These are phyloP conservation scores for Naganishia cerealis DNA, from an alignment of 1,284 basidiomycete genomes.

Conservation along the genomic window DNA sequence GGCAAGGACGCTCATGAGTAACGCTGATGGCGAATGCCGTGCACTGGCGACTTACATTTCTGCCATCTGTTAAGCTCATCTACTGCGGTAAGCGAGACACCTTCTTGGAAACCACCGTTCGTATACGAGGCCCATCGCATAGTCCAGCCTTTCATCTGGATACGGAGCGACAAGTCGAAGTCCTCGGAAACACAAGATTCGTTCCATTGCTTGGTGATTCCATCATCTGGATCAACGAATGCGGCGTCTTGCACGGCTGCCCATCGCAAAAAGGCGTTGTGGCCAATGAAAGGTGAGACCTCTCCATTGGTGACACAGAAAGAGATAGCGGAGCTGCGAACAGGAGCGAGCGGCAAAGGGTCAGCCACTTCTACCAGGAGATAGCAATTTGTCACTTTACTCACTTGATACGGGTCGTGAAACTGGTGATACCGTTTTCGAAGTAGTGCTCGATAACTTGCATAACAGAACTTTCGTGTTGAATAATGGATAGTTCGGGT, in stretches of 20 bases:
- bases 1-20: slow-evolving; percentile 9
- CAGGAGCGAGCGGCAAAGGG: not conserved
- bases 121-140: slow-evolving; percentile 83
- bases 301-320: slow-evolving; percentile 71
- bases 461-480: slow-evolving; percentile 62
- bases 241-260: slow-evolving; percentile 75
- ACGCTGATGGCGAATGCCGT: slow-evolving; percentile 33
- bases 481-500: slow-evolving; percentile 77
- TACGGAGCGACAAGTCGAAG: slow-evolving; percentile 69
- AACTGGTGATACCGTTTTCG: slow-evolving; percentile 79
- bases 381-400: no score
- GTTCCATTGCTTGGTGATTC: slow-evolving; percentile 70
- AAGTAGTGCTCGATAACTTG: slow-evolving; percentile 82
- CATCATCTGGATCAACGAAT: slow-evolving; percentile 67
- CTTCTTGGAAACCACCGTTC: slow-evolving; percentile 77
- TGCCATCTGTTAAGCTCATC: slow-evolving; percentile 71
- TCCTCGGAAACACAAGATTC: slow-evolving; percentile 82
- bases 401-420: slow-evolving; percentile 72
- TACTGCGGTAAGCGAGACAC: slow-evolving; percentile 67
- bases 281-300: slow-evolving; percentile 78
- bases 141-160: slow-evolving; percentile 64
- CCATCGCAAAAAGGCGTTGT: slow-evolving; percentile 85
- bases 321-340: slow-evolving; percentile 58
- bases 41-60: slow-evolving; percentile 64
- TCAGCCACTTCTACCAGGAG: no score